These are phyloP conservation scores for Sanghuangporus sanghuang DNA, from an alignment of 1,284 basidiomycete species.

Conservation along the genomic window DNA sequence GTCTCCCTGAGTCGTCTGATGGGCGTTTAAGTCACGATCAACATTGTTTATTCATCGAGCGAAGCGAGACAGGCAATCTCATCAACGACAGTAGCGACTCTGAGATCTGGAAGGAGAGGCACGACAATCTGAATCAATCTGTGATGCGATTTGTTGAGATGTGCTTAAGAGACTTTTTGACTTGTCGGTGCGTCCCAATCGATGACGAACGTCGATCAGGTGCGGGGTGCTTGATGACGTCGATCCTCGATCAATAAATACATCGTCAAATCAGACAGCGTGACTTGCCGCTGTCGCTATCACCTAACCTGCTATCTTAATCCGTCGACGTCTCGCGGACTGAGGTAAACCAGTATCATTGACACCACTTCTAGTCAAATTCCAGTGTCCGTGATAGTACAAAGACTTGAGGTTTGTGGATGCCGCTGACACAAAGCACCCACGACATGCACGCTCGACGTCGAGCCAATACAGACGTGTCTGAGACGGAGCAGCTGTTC, in stretches of 20 bases:
- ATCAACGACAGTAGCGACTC: not conserved
- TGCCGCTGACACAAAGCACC: not conserved
- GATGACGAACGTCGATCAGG: not conserved
- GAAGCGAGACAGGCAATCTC: slow-evolving; percentile 1
- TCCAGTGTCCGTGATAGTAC: not conserved
- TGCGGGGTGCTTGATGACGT: not conserved
- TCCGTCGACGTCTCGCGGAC: not conserved
- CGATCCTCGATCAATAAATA: not conserved
- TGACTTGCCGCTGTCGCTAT: not conserved
- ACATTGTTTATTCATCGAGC: not conserved
- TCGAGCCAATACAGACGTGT: not conserved
- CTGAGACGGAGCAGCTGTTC: slow-evolving; percentile 1
- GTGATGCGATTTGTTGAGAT: not conserved
- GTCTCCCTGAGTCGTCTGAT: not conserved
- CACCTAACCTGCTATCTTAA: not conserved
- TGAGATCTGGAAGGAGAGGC: not conserved
- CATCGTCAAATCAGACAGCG: not conserved
- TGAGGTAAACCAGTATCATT: not conserved
- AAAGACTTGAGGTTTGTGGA: not conserved
- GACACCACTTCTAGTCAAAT: not conserved
- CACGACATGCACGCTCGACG: not conserved
- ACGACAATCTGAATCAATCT: not conserved
- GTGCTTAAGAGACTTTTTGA: not conserved
- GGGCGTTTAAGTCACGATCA: not conserved
- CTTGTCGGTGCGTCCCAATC: not conserved